phyloP scores from a whole-genome alignment of 2,329 filamentous ascomycete genomes.

The Emericellopsis atlantica region DNA sequence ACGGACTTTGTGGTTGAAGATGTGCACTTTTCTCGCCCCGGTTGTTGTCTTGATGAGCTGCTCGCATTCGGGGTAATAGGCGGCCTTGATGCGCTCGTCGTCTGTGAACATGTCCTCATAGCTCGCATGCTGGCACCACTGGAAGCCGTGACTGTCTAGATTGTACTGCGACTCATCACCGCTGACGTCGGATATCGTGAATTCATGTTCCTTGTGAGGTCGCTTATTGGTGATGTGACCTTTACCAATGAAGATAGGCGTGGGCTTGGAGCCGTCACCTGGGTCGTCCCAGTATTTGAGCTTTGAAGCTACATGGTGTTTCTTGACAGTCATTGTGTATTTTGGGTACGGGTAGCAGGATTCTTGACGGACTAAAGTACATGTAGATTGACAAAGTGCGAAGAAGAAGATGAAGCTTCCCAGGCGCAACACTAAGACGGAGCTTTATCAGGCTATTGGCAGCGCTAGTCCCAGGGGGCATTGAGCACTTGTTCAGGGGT shows the following conservation, averaged over 20 bases:
- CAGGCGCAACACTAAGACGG: no score
- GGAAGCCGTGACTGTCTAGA: slow-evolving; percentile 24
- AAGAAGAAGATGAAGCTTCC: no score
- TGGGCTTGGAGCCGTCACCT: slow-evolving; percentile 26
- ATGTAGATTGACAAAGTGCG: no score
- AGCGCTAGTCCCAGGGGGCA: no score
- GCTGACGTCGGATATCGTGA: slow-evolving; percentile 19
- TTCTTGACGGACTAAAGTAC: no score
- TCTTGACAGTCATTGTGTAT: slow-evolving; percentile 2
- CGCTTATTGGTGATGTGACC: slow-evolving; percentile 14
- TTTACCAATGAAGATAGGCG: slow-evolving; percentile 17
- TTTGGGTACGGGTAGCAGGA: no score
- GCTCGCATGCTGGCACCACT: slow-evolving; percentile 15
- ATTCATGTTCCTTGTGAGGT: slow-evolving; percentile 25
- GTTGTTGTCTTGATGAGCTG: slow-evolving; percentile 49
- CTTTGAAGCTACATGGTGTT: slow-evolving; percentile 18
- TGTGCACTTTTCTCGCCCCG: slow-evolving; percentile 39
- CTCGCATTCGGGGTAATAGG: slow-evolving; percentile 65
- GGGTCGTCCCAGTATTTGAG: slow-evolving; percentile 27
- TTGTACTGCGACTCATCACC: slow-evolving; percentile 21
- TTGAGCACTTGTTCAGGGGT: no score
- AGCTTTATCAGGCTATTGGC: no score
- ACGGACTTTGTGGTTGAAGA: slow-evolving; percentile 50
- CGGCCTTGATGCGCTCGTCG: slow-evolving; percentile 46
- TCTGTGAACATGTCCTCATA: slow-evolving; percentile 28